Base-by-base conservation (phyloP, 176 grass and related monocot genomes). In the Zoysia japonica region DNA sequence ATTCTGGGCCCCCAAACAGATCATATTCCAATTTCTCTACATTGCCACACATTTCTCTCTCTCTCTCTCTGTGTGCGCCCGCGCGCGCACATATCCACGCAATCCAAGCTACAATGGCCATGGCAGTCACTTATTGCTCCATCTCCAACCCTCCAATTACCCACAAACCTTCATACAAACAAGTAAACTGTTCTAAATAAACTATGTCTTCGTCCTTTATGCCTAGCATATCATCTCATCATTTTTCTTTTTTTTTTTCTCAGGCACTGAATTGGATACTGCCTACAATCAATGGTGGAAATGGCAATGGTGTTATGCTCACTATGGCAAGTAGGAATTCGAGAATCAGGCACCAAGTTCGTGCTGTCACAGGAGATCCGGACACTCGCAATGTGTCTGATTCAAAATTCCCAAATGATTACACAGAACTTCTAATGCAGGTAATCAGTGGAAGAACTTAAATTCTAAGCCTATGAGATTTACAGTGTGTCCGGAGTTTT, bases 401-500 rank as follows among this genome's bases (percentile, higher is more conserved):
- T 75, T 80, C 83, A 38, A 76, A 81, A 28, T 97, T 97, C 83
- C 93, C 93, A 75, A 82, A 6, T 28, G 74, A 93, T 88, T 97
- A 97, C 86, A 83, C 71, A 6, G 74, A 97, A 80, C 88, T 97
- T 59, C 74, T 93, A 39, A 60, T 78, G 60, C 93, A 97, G 90
- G 93, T 97, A 86, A 77, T 49, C 51, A 12, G 56, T 47, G 56
- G 36, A 15, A 62, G 63, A 79, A 64, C 38, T 68, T 50, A 59
- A 62, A 55, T 52, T 66, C 69, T 53, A 63, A 59, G 47, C 28
- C 61, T 41, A 9, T 9, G 73, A 74, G 39, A 16, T 76, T 80
- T 36, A 36, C 67, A 37, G 39, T 49, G 46, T 74, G 36, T 19
- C 17, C 8, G 20, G 13, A 57, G 38, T 46, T 86, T 71, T 65